A percentile compares a stretch with the other conserved stretches of the same genome.
Conservation (phyloP, 805 yeast genomes). For the Yarrowia sp. region DNA sequence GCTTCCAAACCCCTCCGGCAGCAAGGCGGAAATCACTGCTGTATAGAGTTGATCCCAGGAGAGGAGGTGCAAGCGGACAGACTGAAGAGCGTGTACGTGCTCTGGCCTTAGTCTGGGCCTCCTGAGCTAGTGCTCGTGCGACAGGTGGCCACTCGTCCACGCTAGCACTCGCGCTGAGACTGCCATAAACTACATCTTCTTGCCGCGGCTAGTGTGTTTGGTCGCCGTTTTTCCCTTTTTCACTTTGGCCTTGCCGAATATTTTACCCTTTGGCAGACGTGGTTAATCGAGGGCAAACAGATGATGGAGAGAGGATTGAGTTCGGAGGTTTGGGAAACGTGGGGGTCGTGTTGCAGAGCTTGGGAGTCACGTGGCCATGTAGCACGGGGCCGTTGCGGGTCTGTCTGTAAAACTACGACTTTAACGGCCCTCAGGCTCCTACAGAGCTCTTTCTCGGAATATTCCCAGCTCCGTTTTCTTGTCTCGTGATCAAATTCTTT, state of each 20-base stretch:
- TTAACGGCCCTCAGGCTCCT: too few relatives aligned
- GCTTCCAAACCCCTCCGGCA: slow-evolving; percentile 19
- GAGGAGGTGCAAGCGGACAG: slow-evolving; percentile 15
- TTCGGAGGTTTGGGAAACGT: slow-evolving; percentile 11
- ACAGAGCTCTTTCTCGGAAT: too few relatives aligned
- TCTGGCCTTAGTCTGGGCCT: too few relatives aligned
- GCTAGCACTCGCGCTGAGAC: background rate
- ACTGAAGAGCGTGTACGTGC: too few relatives aligned
- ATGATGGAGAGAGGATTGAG: slow-evolving; percentile 3
- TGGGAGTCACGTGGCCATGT: too few relatives aligned
- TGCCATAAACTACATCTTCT: background rate
- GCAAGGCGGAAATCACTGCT: slow-evolving; percentile 6
- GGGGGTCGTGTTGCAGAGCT: background rate
- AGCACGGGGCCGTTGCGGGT: too few relatives aligned
- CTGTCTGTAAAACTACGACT: too few relatives aligned
- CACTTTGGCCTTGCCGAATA: background rate
- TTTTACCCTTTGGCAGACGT: background rate
- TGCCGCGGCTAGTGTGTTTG: background rate
- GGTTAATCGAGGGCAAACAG: slow-evolving; percentile 22
- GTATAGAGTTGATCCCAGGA: slow-evolving; percentile 30
- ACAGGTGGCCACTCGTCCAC: too few relatives aligned
- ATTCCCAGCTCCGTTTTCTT: too few relatives aligned
- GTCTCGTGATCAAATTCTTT: background rate
- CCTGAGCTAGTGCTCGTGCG: too few relatives aligned
- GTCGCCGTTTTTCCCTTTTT: background rate